Evolutionary conservation across 768 basidiomycete genomes (phyloP).

Genomic region (Auricularia sp.): DNA sequence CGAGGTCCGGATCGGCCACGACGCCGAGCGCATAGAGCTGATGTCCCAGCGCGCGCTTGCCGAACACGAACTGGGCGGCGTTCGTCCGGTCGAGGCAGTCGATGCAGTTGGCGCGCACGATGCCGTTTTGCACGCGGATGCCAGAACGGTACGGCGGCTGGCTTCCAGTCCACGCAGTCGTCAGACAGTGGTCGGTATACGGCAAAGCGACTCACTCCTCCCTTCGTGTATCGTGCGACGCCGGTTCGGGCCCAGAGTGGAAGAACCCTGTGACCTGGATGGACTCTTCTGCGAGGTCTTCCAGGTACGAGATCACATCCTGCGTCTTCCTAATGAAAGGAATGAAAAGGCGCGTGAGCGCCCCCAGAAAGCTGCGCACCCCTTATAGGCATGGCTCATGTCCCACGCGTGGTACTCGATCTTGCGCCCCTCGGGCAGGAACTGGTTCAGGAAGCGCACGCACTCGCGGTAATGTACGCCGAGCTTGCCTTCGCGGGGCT

Average conservation of each 20-base stretch:
- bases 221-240: constrained; percentile 45
- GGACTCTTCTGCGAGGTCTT: constrained; percentile 89
- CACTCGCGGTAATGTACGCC: constrained; percentile 88
- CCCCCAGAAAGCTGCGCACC: constrained; percentile 37
- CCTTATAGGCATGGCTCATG: constrained; percentile 90
- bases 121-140: constrained; percentile 81
- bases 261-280: constrained; percentile 90
- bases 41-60: constrained; percentile 87
- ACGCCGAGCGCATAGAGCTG: constrained; percentile 92
- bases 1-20: constrained; percentile 71
- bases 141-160: constrained; percentile 42
- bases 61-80: constrained; percentile 93
- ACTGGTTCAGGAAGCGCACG: constrained; percentile 88
- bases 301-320: constrained; percentile 90
- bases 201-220: neutral
- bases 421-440: constrained; percentile 73
- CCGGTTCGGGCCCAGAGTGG: constrained; percentile 84
- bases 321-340: constrained; percentile 62
- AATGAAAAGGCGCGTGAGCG: constrained; percentile 5
- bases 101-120: constrained; percentile 91
- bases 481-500: constrained; percentile 74
- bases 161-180: too few relatives aligned
- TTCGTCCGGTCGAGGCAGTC: constrained; percentile 96
- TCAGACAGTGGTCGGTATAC: too few relatives aligned
- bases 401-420: constrained; percentile 95